Percentiles rank a stretch among this genome's conserved stretches.
Evolutionary conservation across 495 filamentous ascomycete genomes (phyloP).

Genomic region (Neurospora discreta): DNA sequence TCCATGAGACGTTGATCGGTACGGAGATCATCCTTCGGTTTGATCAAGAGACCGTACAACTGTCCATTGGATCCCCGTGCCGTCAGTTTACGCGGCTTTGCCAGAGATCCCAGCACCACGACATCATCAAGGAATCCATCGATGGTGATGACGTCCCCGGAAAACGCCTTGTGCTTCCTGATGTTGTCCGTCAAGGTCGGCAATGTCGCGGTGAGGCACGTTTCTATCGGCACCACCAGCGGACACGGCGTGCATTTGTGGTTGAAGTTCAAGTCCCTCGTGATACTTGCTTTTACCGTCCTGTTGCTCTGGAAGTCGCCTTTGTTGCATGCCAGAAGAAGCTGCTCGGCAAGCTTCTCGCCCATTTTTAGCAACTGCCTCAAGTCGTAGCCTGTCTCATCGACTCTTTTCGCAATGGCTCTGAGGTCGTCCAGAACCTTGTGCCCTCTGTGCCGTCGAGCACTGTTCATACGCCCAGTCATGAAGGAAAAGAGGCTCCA

Average conservation of each 20-base stretch:
- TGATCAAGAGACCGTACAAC: constrained; percentile 81
- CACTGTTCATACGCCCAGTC: constrained; percentile 34
- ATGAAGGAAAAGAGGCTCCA: constrained; percentile 85
- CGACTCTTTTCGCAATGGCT: constrained; percentile 21
- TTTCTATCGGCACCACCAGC: constrained; percentile 80
- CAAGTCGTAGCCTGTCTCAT: constrained; percentile 38
- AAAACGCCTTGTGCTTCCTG: constrained; percentile 72
- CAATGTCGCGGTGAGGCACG: constrained; percentile 69
- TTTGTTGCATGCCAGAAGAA: constrained; percentile 69
- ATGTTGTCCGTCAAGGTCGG: constrained; percentile 62
- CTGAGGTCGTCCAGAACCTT: constrained; percentile 37
- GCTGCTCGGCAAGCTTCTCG: constrained; percentile 72
- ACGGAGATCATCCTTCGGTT: constrained; percentile 93
- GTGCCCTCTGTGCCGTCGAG: constrained; percentile 42
- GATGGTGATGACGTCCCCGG: constrained; percentile 45
- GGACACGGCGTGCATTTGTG: constrained; percentile 70
- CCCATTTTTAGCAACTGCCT: constrained; percentile 61
- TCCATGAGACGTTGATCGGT: constrained; percentile 98
- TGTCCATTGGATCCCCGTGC: constrained; percentile 82
- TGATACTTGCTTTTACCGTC: constrained; percentile 54
- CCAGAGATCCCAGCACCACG: constrained; percentile 78
- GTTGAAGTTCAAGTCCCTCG: constrained; percentile 69
- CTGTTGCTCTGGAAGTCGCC: constrained; percentile 59
- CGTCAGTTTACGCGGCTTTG: constrained; percentile 82
- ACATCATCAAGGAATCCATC: constrained; percentile 70